Percentiles rank a stretch among this genome's conserved stretches.
Conservation (phyloP, 805 yeast species). For the Candida lessepsii region DNA sequence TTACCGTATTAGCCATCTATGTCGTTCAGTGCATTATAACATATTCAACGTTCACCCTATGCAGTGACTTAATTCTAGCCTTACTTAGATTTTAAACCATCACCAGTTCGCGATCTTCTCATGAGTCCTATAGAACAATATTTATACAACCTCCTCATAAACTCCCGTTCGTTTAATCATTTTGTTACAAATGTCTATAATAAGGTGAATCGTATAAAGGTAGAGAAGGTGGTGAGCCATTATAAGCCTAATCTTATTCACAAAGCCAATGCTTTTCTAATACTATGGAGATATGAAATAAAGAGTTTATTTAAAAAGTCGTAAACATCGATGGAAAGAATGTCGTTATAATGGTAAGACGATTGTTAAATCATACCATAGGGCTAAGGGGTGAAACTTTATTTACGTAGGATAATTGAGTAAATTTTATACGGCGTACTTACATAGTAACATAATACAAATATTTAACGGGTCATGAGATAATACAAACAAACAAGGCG, state of each 20-base stretch:
- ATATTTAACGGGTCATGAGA: too few relatives aligned
- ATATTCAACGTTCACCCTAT: too few relatives aligned
- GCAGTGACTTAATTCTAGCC: too few relatives aligned
- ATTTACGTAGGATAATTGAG: too few relatives aligned
- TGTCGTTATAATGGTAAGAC: too few relatives aligned
- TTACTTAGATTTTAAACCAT: not conserved
- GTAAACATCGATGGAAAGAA: constrained; percentile 3
- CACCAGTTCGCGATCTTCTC: constrained; percentile 1
- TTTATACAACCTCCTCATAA: constrained; percentile 44
- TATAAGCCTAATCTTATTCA: constrained; percentile 54
- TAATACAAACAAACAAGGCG: too few relatives aligned
- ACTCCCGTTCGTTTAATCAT: constrained; percentile 57
- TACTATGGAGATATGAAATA: constrained; percentile 61
- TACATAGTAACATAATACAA: too few relatives aligned
- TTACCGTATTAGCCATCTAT: not conserved
- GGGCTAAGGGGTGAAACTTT: too few relatives aligned
- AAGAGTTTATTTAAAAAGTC: constrained; percentile 28
- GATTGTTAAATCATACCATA: too few relatives aligned
- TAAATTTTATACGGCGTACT: too few relatives aligned
- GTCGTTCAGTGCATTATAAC: not conserved
- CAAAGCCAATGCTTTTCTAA: constrained; percentile 57
- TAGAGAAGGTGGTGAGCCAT: constrained; percentile 22
- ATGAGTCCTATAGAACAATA: constrained; percentile 47
- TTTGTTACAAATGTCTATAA: constrained; percentile 66
- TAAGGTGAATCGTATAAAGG: constrained; percentile 55